Evolutionary conservation across 2,329 filamentous ascomycete genomes (phyloP), one percentile per base, ranked within the genome.

Genomic region (Paradendryphiella salina): DNA sequence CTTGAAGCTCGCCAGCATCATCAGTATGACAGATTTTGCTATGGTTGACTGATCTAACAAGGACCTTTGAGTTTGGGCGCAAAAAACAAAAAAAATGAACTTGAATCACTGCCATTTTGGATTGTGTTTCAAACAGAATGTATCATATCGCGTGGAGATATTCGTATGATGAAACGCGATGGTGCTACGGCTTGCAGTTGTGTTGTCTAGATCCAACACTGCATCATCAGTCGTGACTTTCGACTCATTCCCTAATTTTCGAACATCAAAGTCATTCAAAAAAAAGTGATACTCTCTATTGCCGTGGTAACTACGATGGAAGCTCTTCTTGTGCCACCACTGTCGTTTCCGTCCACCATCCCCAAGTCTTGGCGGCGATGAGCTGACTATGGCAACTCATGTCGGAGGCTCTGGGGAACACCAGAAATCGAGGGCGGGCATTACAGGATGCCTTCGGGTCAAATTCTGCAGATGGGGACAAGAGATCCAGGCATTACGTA

Each of bases 401-500:
- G 13, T 23, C 35, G 18, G 41, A 36, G 1, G 17, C 26, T 41
- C 39, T 38, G 35, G 47, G 39, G 38, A 18, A 36, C 35, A 17
- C 31, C 11, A 11, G 33, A 44, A 28, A 44, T 34, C n/a, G 40
- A 32, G 44, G 38, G 38, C 46, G 50, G 46, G 44, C 41, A 51
- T 50, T 36, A 38, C 29, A 52, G 46, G 43, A 39, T 42, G 48
- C 36, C 26, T 50, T 47, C 50, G 57, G 57, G 54, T 46, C 47
- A 46, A 37, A 50, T 5, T 43, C 37, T 53, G 37, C 45, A 43
- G 45, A 56, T 53, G 33, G 3, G 57, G 60, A 53, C 42, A 56
- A 64, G 44, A 59, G 62, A 65, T 66, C 56, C 58, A 60, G 61
- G 47, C 51, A 73, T 73, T 73, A 73, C 71, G 71, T 73, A 72